Evolutionary conservation across 805 yeast species (phyloP).

Genomic region (Komagataella populi): DNA sequence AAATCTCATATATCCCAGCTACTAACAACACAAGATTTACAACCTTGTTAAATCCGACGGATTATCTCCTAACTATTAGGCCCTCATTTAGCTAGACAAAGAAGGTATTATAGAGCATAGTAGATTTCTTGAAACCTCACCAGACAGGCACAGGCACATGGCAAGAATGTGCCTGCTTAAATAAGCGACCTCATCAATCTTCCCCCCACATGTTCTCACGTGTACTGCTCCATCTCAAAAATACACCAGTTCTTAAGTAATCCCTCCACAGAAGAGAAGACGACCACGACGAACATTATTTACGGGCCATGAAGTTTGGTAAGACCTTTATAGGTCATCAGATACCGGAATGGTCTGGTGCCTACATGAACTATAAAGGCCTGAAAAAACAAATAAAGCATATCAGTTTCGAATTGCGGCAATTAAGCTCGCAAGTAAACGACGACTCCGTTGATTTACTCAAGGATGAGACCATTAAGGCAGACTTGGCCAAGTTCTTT

Average conservation of each 20-base stretch:
- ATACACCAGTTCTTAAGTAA: neutral
- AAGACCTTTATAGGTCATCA: slow-evolving; percentile 72
- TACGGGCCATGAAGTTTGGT: slow-evolving; percentile 58
- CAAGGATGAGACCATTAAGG: slow-evolving; percentile 27
- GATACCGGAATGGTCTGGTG: slow-evolving; percentile 85
- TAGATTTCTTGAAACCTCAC: neutral
- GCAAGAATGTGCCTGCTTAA: neutral
- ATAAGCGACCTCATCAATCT: neutral
- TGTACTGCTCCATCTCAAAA: neutral
- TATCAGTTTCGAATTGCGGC: slow-evolving; percentile 31
- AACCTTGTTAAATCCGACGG: slow-evolving; percentile 49
- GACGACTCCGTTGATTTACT: slow-evolving; percentile 16
- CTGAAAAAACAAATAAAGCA: slow-evolving; percentile 70
- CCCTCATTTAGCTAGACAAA: neutral
- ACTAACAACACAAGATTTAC: slow-evolving; percentile 22
- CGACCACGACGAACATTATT: neutral
- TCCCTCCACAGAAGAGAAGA: neutral
- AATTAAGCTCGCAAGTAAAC: slow-evolving; percentile 6
- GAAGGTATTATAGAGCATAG: neutral
- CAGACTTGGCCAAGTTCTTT: slow-evolving; percentile 52
- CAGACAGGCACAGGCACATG: neutral
- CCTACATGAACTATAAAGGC: slow-evolving; percentile 75
- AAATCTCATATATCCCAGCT: slow-evolving; percentile 1
- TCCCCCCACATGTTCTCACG: neutral
- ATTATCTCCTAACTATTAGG: slow-evolving; percentile 49